Conservation (phyloP, 371 early-diverging fungal species). For the Smittium culicis region DNA sequence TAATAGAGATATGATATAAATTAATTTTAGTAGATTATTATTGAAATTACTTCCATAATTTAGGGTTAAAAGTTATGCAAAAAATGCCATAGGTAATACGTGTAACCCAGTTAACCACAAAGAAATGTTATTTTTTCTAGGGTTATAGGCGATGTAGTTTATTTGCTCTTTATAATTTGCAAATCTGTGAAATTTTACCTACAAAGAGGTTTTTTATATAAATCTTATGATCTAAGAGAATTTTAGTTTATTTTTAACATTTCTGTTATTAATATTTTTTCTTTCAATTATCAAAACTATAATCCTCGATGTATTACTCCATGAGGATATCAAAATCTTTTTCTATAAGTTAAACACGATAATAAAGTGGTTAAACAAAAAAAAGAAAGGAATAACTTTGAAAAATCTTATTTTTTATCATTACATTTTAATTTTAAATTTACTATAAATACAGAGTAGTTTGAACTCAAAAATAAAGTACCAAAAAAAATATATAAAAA, state of each 20-base stretch:
- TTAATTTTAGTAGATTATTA: no score
- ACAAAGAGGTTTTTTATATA: background rate
- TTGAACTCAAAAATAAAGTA: background rate
- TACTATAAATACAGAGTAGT: background rate
- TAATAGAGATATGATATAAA: no score
- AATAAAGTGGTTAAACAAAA: background rate
- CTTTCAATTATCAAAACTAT: background rate
- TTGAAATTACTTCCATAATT: no score
- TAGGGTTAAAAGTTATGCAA: no score
- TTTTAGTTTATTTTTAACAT: background rate
- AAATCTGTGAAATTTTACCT: background rate
- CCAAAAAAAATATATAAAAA: background rate
- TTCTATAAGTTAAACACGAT: background rate
- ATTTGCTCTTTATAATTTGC: background rate
- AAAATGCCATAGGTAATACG: no score
- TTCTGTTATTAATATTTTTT: background rate
- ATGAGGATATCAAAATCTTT: background rate
- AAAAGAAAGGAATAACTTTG: background rate
- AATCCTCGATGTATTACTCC: background rate
- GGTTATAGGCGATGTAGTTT: no score
- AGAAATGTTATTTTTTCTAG: no score
- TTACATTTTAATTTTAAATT: no score
- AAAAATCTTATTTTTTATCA: background rate
- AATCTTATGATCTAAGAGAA: background rate
- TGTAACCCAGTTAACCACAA: no score